These are phyloP conservation scores for Isatis lusitanica DNA, from an alignment of 441 rosid genomes.

Conservation along the genomic window DNA sequence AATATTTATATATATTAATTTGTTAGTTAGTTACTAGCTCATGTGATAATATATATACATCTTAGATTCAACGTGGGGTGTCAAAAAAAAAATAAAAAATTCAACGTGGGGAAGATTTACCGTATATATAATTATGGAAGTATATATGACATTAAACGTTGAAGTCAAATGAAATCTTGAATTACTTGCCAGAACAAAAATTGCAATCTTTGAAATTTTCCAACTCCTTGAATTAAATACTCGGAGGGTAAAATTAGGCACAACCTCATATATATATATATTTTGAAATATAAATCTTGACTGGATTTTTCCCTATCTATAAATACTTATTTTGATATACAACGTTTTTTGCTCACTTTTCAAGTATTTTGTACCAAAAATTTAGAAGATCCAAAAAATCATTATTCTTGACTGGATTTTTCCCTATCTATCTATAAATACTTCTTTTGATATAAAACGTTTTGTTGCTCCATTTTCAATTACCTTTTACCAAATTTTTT, in stretches of 20 bases:
- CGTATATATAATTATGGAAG: not conserved
- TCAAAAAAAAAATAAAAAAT: no score
- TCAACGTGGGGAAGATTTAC: not conserved
- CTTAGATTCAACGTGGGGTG: not conserved
- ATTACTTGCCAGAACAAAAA: not conserved
- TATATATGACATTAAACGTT: not conserved
- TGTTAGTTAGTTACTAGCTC: not conserved
- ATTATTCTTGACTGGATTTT: not conserved
- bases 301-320: no score
- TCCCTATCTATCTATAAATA: not conserved
- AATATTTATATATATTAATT: not conserved
- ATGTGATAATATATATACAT: not conserved
- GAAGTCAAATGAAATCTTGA: not conserved
- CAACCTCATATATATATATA: no score
- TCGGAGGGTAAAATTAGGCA: not conserved
- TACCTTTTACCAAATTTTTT: not conserved
- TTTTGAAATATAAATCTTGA: no score
- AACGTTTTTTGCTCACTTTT: no score
- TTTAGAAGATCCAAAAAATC: no score
- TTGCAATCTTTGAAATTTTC: not conserved
- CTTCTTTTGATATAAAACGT: not conserved
- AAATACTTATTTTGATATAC: no score
- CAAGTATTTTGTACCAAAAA: no score
- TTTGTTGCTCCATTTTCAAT: not conserved
- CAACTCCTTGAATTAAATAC: not conserved